Base-by-base conservation (phyloP, 2,329 filamentous ascomycete genomes). In the Calonectria honghensis region DNA sequence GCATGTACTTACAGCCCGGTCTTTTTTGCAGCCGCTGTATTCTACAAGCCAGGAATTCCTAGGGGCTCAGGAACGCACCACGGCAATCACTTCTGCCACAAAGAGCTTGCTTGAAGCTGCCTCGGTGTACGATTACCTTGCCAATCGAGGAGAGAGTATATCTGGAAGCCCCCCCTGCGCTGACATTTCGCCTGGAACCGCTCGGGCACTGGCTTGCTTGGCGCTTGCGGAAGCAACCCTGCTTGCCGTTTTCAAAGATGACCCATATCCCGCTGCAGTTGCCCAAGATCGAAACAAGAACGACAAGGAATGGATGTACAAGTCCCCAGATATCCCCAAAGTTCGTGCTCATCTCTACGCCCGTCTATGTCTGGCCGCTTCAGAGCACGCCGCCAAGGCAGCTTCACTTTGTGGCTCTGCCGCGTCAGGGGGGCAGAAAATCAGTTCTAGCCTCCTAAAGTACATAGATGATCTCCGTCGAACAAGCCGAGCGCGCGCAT, bases 281-380 rank as follows among this genome's bases (percentile, higher is more conserved):
- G 92, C 95, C 0, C 95, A 98, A 80, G 92, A 93, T 72, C 91
- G 96, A 63, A 97, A 98, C 82, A 91, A 93, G 68, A 92, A 93
- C 78, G 95, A 96, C 84, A 95, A 91, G 75, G 96, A 98, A 78
- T 99, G 96, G 96, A 98, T 98, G 96, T 97, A 97, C 84, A 95
- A 94, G 80, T 91, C 95, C 0, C 95, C 96, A 0, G 92, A 95
- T 66, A 95, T 98, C 64, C 94, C 96, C 37, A 96, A 96, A 82
- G 96, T 98, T 24, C 93, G 96, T 61, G 95, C 95, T 11, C 93
- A 97, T 81, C 89, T 99, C 2, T 97, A 97, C 82, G 96, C 96
- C 2, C 90, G 96, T 1, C 88, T 98, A 10, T 98, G 96, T 83
- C 90, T 98, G 14, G 95, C 96, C 0, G 95, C 96, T 0, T 93